Percentiles rank a stretch among this genome's conserved stretches.
Conservation (phyloP, 1,284 basidiomycete species). For the Stygiomarasmius scandens region DNA sequence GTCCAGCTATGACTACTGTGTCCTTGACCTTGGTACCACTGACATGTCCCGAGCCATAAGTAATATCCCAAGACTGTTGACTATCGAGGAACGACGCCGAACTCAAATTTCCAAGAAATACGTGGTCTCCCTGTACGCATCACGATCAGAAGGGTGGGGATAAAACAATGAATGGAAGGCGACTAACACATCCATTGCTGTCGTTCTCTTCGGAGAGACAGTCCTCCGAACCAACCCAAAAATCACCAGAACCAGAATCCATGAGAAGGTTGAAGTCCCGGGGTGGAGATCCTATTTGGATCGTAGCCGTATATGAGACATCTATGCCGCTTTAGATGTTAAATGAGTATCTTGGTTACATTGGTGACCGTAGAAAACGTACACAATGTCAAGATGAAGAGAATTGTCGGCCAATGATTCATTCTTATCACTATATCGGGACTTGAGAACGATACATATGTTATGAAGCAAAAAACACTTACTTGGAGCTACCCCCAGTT, state of each 20-base stretch:
- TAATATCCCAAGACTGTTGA: slow-evolving; percentile 57
- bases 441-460: background rate
- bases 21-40: slow-evolving; percentile 66
- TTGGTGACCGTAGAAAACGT: too few relatives aligned
- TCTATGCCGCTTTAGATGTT: background rate
- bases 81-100: slow-evolving; percentile 64
- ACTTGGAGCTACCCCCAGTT: background rate
- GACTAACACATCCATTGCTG: slow-evolving; percentile 28
- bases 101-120: slow-evolving; percentile 57
- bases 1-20: slow-evolving; percentile 62
- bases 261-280: slow-evolving; percentile 62
- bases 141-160: background rate
- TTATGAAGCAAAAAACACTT: background rate
- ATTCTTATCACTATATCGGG: background rate
- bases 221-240: slow-evolving; percentile 59
- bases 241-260: slow-evolving; percentile 74
- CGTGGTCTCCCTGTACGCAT: slow-evolving; percentile 49
- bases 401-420: background rate
- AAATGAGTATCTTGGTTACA: too few relatives aligned
- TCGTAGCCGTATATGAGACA: slow-evolving; percentile 3
- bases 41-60: slow-evolving; percentile 75
- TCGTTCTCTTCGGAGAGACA: slow-evolving; percentile 38
- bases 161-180: background rate
- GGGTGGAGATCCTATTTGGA: slow-evolving; percentile 66
- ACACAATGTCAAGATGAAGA: background rate